These are phyloP conservation scores for bread wheat (Triticum aestivum) DNA, from an alignment of 176 grass and related monocot genomes.

Conservation along the genomic window DNA sequence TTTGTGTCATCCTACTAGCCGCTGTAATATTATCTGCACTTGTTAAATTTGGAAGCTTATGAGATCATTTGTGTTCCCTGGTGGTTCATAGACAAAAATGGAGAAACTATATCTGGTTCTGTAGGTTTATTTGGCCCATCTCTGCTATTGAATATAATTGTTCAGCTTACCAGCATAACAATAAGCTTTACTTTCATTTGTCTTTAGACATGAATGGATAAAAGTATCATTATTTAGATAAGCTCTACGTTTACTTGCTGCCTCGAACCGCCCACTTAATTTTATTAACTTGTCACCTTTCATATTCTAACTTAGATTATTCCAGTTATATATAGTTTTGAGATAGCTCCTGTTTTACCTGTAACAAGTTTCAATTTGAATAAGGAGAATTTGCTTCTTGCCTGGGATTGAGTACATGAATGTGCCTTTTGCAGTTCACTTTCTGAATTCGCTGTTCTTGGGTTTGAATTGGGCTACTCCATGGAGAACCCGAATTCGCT, in stretches of 20 bases:
- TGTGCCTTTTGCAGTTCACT: conserved; percentile 67
- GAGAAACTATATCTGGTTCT: neutral
- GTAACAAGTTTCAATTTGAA: neutral
- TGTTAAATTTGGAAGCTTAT: neutral
- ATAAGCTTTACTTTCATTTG: neutral
- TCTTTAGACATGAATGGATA: neutral
- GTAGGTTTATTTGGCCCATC: neutral
- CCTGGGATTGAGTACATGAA: neutral
- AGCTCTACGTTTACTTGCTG: neutral
- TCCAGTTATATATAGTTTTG: neutral
- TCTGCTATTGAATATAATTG: neutral
- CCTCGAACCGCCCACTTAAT: neutral
- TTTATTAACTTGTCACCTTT: neutral
- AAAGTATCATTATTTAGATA: neutral
- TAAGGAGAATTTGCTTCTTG: neutral
- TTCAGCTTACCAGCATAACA: neutral
- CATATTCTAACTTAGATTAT: neutral
- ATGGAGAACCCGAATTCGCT: conserved; percentile 99
- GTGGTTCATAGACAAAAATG: neutral
- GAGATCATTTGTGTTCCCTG: neutral
- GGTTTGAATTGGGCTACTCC: conserved; percentile 95
- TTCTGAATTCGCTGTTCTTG: conserved; percentile 98
- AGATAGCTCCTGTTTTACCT: neutral
- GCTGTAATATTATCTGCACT: neutral
- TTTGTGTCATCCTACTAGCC: neutral